Conservation (phyloP, 768 basidiomycete species). For the Termitomyces sp. region DNA sequence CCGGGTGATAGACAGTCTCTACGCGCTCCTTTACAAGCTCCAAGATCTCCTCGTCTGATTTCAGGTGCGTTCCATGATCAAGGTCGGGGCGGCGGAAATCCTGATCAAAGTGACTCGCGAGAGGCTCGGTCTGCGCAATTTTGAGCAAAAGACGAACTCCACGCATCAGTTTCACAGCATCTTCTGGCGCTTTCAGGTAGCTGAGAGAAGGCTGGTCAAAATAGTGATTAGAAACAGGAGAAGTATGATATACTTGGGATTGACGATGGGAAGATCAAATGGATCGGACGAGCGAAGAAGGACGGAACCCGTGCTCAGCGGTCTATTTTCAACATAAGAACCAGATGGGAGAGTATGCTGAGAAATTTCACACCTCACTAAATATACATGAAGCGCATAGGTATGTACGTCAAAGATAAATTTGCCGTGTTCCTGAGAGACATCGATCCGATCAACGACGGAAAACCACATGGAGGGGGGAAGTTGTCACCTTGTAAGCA, state of each 20-base stretch:
- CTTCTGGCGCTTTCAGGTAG: slow-evolving; percentile 31
- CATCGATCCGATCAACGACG: background rate
- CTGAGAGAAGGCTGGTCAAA: slow-evolving; percentile 15
- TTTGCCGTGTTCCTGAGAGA: slow-evolving; percentile 28
- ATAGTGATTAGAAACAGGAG: background rate
- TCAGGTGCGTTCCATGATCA: slow-evolving; percentile 28
- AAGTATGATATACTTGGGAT: slow-evolving; percentile 29
- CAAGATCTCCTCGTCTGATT: slow-evolving; percentile 33
- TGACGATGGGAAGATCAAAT: slow-evolving; percentile 29
- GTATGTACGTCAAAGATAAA: slow-evolving; percentile 33
- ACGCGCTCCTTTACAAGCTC: slow-evolving; percentile 33
- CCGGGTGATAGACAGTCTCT: slow-evolving; percentile 42
- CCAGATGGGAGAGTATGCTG: background rate
- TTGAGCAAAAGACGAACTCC: slow-evolving; percentile 29
- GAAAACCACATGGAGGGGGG: background rate
- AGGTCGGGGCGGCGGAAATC: slow-evolving; percentile 24
- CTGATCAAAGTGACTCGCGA: slow-evolving; percentile 26
- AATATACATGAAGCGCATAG: slow-evolving; percentile 29
- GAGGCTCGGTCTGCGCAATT: slow-evolving; percentile 30
- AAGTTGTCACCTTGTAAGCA: slow-evolving; percentile 28
- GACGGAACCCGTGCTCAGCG: slow-evolving; percentile 32
- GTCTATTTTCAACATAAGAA: slow-evolving; percentile 19
- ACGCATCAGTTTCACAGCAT: slow-evolving; percentile 32
- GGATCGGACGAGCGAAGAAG: slow-evolving; percentile 30
- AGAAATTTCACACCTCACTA: slow-evolving; percentile 24